phyloP scores from a whole-genome alignment of 495 filamentous ascomycete species.

The Penicillium soppii region DNA sequence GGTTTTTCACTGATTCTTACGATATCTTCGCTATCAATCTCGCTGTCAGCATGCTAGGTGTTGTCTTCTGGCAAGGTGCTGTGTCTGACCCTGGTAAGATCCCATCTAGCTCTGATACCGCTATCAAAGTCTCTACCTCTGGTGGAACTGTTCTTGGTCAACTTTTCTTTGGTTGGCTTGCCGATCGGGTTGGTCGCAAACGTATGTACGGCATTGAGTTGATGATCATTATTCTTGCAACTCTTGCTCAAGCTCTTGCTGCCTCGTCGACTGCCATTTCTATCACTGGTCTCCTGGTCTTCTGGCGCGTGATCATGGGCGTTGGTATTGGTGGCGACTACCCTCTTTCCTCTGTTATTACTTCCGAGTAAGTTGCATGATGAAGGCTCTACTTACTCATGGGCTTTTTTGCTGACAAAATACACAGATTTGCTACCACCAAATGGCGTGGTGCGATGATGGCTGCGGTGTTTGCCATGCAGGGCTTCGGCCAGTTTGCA shows the following conservation, averaged over 20 bases:
- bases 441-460: constrained; percentile 89
- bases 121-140: constrained; percentile 87
- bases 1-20: constrained; percentile 82
- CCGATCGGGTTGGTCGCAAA: constrained; percentile 77
- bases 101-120: constrained; percentile 67
- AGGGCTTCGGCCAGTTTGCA: constrained; percentile 73
- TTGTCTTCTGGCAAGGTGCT: constrained; percentile 68
- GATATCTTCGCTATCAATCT: constrained; percentile 81
- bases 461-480: constrained; percentile 83
- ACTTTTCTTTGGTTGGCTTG: constrained; percentile 75
- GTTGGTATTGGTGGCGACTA: constrained; percentile 87
- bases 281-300: constrained; percentile 75
- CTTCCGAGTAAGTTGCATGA: constrained; percentile 59
- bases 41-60: constrained; percentile 62
- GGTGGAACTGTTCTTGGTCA: constrained; percentile 85
- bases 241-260: constrained; percentile 72
- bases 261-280: constrained; percentile 66
- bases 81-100: constrained; percentile 50
- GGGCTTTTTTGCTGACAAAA: constrained; percentile 2
- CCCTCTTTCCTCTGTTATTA: constrained; percentile 81
- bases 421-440: constrained; percentile 70
- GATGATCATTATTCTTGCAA: constrained; percentile 84
- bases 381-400: not conserved
- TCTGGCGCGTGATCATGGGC: constrained; percentile 88
- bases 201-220: constrained; percentile 87